Evolutionary conservation across 805 yeast species (phyloP).

Genomic region (Metschnikowia shivogae): DNA sequence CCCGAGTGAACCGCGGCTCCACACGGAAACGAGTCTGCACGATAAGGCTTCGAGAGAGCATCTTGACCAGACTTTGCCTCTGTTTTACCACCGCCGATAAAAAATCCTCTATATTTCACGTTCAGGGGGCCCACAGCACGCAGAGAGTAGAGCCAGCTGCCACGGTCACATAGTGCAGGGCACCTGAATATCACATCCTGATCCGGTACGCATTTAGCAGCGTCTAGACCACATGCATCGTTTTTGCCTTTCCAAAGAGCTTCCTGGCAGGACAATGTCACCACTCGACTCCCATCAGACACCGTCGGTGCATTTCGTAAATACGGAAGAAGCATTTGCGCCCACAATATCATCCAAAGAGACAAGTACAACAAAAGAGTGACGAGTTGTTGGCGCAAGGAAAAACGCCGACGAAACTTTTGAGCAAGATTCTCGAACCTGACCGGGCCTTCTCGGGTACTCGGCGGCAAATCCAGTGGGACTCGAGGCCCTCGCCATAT

Average conservation of each 20-base stretch:
- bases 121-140: constrained; percentile 67
- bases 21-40: constrained; percentile 88
- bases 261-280: constrained; percentile 47
- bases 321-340: constrained; percentile 42
- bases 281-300: constrained; percentile 21
- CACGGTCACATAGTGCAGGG: constrained; percentile 83
- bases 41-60: constrained; percentile 54
- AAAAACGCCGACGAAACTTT: constrained; percentile 27
- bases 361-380: constrained; percentile 37
- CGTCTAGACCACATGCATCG: constrained; percentile 71
- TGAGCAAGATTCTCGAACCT: constrained; percentile 44
- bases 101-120: constrained; percentile 66
- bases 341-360: constrained; percentile 44
- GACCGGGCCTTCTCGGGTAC: constrained; percentile 22
- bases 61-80: constrained; percentile 12
- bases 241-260: constrained; percentile 74
- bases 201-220: constrained; percentile 45
- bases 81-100: constrained; percentile 69
- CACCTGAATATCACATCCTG: constrained; percentile 62
- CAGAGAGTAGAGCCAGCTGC: constrained; percentile 70
- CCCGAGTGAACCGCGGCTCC: constrained; percentile 91
- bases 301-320: constrained; percentile 38
- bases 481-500: constrained; percentile 56
- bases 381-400: constrained; percentile 22
- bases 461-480: constrained; percentile 48